A percentile compares a stretch with the other conserved stretches of the same genome.
Evolutionary conservation across 352 stramenopile species (phyloP).

Genomic region (Saprolegnia parasitica): DNA sequence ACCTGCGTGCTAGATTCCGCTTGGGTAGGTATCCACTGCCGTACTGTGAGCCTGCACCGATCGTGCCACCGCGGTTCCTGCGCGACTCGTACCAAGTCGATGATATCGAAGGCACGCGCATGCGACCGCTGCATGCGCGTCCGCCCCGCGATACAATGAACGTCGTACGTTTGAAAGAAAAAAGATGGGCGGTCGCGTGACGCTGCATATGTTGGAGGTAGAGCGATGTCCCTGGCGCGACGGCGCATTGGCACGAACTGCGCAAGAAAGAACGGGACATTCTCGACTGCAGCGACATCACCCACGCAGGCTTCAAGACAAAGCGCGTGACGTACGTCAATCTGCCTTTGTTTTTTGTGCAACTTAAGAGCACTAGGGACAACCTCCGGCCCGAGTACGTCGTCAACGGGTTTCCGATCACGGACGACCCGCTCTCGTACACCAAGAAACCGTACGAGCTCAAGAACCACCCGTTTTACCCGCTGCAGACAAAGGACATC

Average conservation of each 20-base stretch:
- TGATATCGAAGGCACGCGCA: slow-evolving; percentile 63
- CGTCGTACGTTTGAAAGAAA: slow-evolving; percentile 9
- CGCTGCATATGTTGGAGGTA: background rate
- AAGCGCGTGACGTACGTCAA: slow-evolving; percentile 66
- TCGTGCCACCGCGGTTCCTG: slow-evolving; percentile 55
- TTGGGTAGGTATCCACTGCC: slow-evolving; percentile 32
- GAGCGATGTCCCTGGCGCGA: slow-evolving; percentile 21
- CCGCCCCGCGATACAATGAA: slow-evolving; percentile 45
- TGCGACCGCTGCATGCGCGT: slow-evolving; percentile 42
- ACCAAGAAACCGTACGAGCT: slow-evolving; percentile 44
- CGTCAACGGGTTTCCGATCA: slow-evolving; percentile 54
- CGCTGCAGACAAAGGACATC: slow-evolving; percentile 59
- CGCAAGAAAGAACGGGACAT: slow-evolving; percentile 32
- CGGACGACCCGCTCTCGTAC: slow-evolving; percentile 49
- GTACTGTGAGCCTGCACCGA: background rate
- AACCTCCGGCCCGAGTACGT: slow-evolving; percentile 71
- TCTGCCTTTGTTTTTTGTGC: background rate
- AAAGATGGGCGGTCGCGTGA: background rate
- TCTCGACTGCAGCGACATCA: slow-evolving; percentile 61
- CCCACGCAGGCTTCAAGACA: slow-evolving; percentile 62
- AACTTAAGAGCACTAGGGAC: slow-evolving; percentile 36
- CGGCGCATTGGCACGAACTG: slow-evolving; percentile 8
- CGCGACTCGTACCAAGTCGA: slow-evolving; percentile 69
- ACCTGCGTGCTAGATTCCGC: slow-evolving; percentile 27
- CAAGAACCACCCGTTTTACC: slow-evolving; percentile 49